Conservation (phyloP, 2,329 filamentous ascomycete genomes). For the Diaporthe humulicola region DNA sequence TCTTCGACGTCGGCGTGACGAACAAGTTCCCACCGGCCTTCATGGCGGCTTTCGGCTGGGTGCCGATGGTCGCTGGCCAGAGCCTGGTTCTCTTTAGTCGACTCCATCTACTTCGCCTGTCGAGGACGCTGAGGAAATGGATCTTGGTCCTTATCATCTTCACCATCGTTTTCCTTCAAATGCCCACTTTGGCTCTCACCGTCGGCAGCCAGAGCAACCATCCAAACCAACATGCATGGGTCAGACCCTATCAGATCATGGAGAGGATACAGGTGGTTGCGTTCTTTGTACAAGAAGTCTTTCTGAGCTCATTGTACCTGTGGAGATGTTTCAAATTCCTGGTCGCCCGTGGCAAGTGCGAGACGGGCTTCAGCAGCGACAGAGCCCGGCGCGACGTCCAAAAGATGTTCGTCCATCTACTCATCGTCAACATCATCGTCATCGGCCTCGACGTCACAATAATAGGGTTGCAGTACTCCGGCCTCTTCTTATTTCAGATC, state of each 20-base stretch:
- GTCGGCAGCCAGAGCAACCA: conserved; percentile 41
- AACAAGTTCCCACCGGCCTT: neutral
- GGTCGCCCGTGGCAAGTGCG: conserved; percentile 53
- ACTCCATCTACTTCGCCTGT: conserved; percentile 69
- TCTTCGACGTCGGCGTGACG: conserved; percentile 10
- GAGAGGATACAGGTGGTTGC: conserved; percentile 55
- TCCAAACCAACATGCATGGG: conserved; percentile 12
- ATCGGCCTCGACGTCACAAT: conserved; percentile 56
- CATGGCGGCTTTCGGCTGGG: conserved; percentile 56
- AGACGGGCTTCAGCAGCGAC: conserved; percentile 4
- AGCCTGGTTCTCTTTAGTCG: conserved; percentile 71
- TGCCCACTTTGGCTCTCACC: conserved; percentile 64
- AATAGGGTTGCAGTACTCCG: conserved; percentile 55
- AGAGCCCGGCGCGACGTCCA: neutral
- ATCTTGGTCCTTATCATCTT: conserved; percentile 69
- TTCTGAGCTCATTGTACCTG: conserved; percentile 64
- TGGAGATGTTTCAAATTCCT: conserved; percentile 64
- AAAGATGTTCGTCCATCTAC: conserved; percentile 45
- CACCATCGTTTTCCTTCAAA: conserved; percentile 64
- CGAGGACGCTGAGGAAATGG: conserved; percentile 59
- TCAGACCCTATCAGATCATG: conserved; percentile 41
- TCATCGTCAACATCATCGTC: conserved; percentile 58
- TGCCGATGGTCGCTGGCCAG: conserved; percentile 70
- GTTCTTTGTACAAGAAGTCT: conserved; percentile 59
- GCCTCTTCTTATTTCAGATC: conserved; percentile 55